A percentile compares a stretch with the other conserved stretches of the same genome.
Conservation (phyloP, 139 green algal genomes). For the Klebsormidium nitens region DNA sequence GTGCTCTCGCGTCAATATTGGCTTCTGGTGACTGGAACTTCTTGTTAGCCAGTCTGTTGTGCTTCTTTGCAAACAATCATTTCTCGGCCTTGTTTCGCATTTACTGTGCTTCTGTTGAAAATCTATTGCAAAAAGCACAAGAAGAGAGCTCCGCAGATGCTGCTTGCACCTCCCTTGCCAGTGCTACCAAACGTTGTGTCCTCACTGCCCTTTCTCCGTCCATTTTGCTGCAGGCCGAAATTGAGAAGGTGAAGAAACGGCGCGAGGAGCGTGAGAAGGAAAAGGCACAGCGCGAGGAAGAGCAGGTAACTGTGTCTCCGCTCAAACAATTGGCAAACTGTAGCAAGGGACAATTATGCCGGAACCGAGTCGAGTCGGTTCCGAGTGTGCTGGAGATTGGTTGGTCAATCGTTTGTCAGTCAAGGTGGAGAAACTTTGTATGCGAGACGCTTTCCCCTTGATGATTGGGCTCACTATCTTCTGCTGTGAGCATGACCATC, state of each 20-base stretch:
- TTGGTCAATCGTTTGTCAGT: no score
- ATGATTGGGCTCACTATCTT: no score
- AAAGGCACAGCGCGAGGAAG: conserved; percentile 70
- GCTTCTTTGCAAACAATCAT: no score
- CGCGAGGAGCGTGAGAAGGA: conserved; percentile 75
- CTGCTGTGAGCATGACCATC: no score
- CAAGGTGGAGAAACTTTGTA: no score
- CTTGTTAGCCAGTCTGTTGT: background rate
- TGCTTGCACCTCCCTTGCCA: background rate
- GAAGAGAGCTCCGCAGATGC: background rate
- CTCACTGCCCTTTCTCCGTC: background rate
- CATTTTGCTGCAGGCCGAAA: conserved; percentile 53
- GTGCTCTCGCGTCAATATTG: background rate
- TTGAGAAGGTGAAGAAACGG: conserved; percentile 86
- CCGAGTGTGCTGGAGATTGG: no score
- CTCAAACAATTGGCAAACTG: background rate
- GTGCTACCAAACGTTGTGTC: background rate
- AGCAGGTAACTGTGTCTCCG: conserved; percentile 55
- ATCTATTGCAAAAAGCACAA: background rate
- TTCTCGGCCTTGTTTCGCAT: background rate
- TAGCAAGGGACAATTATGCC: background rate
- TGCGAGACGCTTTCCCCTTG: no score
- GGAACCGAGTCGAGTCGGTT: no score
- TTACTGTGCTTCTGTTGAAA: background rate
- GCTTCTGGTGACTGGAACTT: background rate